Conservation (phyloP, 2,329 filamentous ascomycete species). For the Ceratocystis lukuohia region DNA sequence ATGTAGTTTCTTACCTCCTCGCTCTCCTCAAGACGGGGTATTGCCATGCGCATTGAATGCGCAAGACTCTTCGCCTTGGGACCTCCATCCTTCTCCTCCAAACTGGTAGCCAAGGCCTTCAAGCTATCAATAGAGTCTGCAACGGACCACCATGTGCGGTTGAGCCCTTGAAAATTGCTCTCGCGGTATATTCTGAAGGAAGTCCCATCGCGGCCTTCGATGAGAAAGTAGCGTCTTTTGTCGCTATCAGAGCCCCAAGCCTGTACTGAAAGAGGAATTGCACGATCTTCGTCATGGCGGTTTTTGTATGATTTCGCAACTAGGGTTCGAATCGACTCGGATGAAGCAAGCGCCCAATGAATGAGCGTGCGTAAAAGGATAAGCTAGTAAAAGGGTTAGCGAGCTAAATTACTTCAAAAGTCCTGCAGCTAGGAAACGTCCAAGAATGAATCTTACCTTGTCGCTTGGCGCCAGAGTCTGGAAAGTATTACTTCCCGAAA, state of each 20-base stretch:
- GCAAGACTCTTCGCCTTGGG: conserved; percentile 68
- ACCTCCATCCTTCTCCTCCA: conserved; percentile 63
- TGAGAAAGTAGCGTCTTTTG: conserved; percentile 82
- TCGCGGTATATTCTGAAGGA: conserved; percentile 89
- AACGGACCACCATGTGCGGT: conserved; percentile 80
- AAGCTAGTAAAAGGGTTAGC: conserved; percentile 42
- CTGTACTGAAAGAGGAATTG: conserved; percentile 80
- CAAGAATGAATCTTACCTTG: conserved; percentile 44
- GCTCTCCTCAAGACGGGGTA: conserved; percentile 83
- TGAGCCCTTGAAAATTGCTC: conserved; percentile 65
- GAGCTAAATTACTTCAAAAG: background rate
- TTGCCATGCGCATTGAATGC: conserved; percentile 61
- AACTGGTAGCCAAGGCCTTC: conserved; percentile 57
- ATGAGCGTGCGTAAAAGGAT: conserved; percentile 69
- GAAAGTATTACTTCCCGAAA: conserved; percentile 70
- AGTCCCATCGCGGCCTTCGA: conserved; percentile 90
- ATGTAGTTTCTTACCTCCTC: conserved; percentile 53
- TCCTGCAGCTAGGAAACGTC: background rate
- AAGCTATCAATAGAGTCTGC: conserved; percentile 85
- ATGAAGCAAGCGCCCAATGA: conserved; percentile 80
- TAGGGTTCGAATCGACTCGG: conserved; percentile 64
- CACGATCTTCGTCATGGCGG: conserved; percentile 64
- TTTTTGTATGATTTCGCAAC: conserved; percentile 82
- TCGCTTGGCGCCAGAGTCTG: conserved; percentile 67
- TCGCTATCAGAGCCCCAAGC: conserved; percentile 83